These are phyloP conservation scores for Mucor circinelloides DNA, from an alignment of 371 early-diverging fungal species.

Conservation along the genomic window DNA sequence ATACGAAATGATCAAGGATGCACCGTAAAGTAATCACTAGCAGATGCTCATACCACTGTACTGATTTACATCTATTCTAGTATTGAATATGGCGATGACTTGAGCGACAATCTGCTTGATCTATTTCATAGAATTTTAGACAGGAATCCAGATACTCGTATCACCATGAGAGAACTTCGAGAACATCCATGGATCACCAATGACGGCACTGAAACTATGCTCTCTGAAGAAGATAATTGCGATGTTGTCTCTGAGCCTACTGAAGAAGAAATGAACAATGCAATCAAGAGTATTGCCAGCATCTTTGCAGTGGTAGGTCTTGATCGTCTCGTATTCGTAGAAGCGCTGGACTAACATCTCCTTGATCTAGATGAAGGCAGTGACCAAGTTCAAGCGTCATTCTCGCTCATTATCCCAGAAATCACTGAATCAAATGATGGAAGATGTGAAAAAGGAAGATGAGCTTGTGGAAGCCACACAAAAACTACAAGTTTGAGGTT, in stretches of 20 bases:
- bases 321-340: not conserved
- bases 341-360: not conserved
- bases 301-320: constrained; percentile 51
- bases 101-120: constrained; percentile 50
- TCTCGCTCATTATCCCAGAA: constrained; percentile 53
- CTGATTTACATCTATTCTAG: not conserved
- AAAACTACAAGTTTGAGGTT: not conserved
- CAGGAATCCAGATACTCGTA: constrained; percentile 79
- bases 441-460: constrained; percentile 22
- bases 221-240: constrained; percentile 76
- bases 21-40: constrained; percentile 36
- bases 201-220: constrained; percentile 64
- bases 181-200: constrained; percentile 89
- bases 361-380: constrained; percentile 46
- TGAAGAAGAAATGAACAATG: constrained; percentile 79
- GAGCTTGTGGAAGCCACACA: constrained; percentile 7
- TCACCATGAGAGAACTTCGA: constrained; percentile 76
- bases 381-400: constrained; percentile 54
- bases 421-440: constrained; percentile 39
- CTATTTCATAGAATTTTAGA: constrained; percentile 76
- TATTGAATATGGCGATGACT: constrained; percentile 5
- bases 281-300: constrained; percentile 70
- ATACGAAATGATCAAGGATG: constrained; percentile 69
- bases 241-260: constrained; percentile 77
- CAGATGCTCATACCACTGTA: not conserved